phyloP scores from a whole-genome alignment of 1,284 basidiomycete genomes.

The Pseudozyma thailandica region DNA sequence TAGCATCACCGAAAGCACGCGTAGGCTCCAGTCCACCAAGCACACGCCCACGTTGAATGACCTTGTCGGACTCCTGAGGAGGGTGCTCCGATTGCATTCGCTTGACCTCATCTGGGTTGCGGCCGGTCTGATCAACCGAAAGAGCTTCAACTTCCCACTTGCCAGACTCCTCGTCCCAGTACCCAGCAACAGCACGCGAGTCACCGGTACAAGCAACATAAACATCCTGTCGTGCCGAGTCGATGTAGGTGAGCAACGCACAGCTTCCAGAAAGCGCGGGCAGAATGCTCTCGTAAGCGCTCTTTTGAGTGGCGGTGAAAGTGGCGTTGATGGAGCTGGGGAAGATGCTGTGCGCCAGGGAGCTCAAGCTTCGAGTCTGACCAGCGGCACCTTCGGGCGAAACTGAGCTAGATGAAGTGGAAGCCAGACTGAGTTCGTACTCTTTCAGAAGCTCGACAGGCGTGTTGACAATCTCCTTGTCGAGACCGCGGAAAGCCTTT shows the following conservation, averaged over 20 bases:
- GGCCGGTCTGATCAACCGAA: conserved; percentile 93
- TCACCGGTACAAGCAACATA: conserved; percentile 85
- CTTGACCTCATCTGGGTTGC: conserved; percentile 82
- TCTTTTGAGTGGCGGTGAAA: conserved; percentile 62
- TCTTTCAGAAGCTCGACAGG: conserved; percentile 78
- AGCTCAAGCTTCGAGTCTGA: conserved; percentile 53
- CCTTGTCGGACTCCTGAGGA: conserved; percentile 78
- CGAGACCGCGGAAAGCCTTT: conserved; percentile 80
- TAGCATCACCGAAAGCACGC: conserved; percentile 91
- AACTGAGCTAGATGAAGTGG: conserved; percentile 68
- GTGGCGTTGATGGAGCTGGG: conserved; percentile 49
- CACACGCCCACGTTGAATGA: conserved; percentile 77
- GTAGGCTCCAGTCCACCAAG: conserved; percentile 93
- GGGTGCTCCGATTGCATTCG: conserved; percentile 85
- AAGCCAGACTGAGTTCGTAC: conserved; percentile 66
- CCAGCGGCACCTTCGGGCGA: conserved; percentile 38
- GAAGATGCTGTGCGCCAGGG: conserved; percentile 64
- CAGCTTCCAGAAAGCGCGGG: conserved; percentile 65
- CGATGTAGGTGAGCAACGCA: conserved; percentile 66
- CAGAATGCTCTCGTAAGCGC: conserved; percentile 64
- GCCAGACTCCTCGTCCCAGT: conserved; percentile 73
- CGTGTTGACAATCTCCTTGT: conserved; percentile 79
- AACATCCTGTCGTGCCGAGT: conserved; percentile 63
- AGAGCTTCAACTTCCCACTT: conserved; percentile 90
- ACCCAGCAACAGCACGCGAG: conserved; percentile 92